Percentiles rank a stretch among this genome's conserved stretches.
Conservation (phyloP, 2,329 filamentous ascomycete species). For the Stemphylium beticola region DNA sequence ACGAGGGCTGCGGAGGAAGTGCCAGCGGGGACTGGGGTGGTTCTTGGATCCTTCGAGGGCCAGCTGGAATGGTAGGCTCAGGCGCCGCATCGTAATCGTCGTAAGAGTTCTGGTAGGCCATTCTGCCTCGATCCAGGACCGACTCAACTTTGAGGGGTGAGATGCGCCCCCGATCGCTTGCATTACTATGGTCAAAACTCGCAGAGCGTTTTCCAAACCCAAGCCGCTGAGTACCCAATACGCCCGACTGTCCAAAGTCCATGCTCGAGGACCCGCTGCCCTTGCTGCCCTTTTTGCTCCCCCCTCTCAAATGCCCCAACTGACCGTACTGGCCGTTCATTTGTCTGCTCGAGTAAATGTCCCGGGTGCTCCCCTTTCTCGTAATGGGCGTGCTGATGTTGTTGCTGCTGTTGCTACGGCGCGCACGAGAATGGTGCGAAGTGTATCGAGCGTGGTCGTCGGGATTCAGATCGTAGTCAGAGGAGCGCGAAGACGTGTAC, state of each 20-base stretch:
- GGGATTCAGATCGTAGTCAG: conserved; percentile 57
- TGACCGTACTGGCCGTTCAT: conserved; percentile 34
- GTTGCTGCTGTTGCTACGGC: conserved; percentile 81
- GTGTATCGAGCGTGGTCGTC: conserved; percentile 52
- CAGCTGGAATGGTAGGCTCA: conserved; percentile 81
- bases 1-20: conserved; percentile 48
- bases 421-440: conserved; percentile 56
- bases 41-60: conserved; percentile 67
- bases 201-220: conserved; percentile 66
- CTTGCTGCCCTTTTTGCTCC: conserved; percentile 70
- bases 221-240: conserved; percentile 65
- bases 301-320: conserved; percentile 46
- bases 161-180: conserved; percentile 24
- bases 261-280: conserved; percentile 73
- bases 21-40: conserved; percentile 49
- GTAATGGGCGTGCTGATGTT: conserved; percentile 58
- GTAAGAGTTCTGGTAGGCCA: conserved; percentile 55
- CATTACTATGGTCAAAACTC: conserved; percentile 69
- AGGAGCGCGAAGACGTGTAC: conserved; percentile 65
- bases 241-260: conserved; percentile 66
- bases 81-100: conserved; percentile 80
- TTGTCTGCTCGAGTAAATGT: conserved; percentile 32
- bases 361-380: conserved; percentile 45
- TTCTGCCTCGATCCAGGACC: conserved; percentile 52
- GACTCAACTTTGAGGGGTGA: conserved; percentile 50